Base-by-base conservation (phyloP, 2,329 filamentous ascomycete genomes). In the Alternaria panax region DNA sequence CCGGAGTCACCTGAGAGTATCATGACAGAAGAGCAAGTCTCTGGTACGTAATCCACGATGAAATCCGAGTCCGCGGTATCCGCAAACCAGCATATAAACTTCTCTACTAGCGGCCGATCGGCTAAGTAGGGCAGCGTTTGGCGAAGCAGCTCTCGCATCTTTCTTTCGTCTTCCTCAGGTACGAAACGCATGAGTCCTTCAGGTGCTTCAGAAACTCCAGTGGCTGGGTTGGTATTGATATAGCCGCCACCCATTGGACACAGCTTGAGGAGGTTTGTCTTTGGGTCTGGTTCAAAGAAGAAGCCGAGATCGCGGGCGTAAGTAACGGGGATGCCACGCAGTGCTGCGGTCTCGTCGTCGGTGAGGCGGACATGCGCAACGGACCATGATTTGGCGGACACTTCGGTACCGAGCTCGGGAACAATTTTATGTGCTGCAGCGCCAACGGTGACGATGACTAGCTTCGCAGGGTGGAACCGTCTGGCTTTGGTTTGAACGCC, bases 281-380 rank as follows among this genome's bases (percentile, higher is more conserved):
- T 79, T 0, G 81, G 83, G 63, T 89, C 87, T 0, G 87, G 87
- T 71, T 89, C 87, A 57, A 89, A 89, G 75, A 88, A 86, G 78
- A 89, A 89, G 0, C 87, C 87, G 0, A 89, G 76, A 60, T 89
- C 87, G 2, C 87, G 82, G 1, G 84, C 83, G 52, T 88, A 87
- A 0, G 84, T 87, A 0, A 88, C 85, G 0, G 87, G 87, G 11
- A 89, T 86, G 2, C 85, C 84, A 2, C 83, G 81, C 1, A 90
- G 81, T 5, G 75, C 76, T 3, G 82, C 80, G 0, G 83, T 81
- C 70, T 90, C 87, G 0, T 81, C 80, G 6, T 84, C 79, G 0
- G 81, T 86, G 1, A 89, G 80, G 47, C 84, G 82, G 2, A 89
- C 78, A 66, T 89, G 87, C 0, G 84, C 86, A 1, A 90, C 82